Percentiles rank a stretch among this genome's conserved stretches.
These are phyloP conservation scores for Aureobasidium sp. DNA, from an alignment of 2,329 filamentous ascomycete species.

Conservation along the genomic window DNA sequence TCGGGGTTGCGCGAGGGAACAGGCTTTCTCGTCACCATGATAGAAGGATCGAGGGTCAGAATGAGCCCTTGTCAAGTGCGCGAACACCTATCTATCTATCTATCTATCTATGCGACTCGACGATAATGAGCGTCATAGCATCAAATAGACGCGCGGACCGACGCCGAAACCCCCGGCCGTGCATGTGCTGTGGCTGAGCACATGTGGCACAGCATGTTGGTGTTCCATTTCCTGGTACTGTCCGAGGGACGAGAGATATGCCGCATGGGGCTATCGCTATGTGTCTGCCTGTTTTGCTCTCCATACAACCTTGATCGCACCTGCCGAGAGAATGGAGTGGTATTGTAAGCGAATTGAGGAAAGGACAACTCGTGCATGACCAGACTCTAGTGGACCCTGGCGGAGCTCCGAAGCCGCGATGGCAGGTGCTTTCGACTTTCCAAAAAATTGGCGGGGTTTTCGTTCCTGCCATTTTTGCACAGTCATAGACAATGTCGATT, in stretches of 20 bases:
- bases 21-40: constrained; percentile 41
- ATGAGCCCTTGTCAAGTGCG: not conserved
- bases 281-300: not conserved
- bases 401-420: constrained; percentile 1
- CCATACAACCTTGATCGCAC: no score
- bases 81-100: not conserved
- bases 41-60: not conserved
- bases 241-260: not conserved
- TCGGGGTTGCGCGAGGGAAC: constrained; percentile 34
- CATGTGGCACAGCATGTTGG: constrained; percentile 1
- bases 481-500: constrained; percentile 20
- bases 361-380: not conserved
- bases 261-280: not conserved
- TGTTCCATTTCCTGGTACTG: not conserved
- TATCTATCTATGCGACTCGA: not conserved
- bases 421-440: not conserved
- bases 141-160: not conserved
- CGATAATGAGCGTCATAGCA: not conserved
- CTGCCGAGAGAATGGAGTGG: no score
- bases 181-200: constrained; percentile 1
- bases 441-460: constrained; percentile 9
- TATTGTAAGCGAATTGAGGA: not conserved
- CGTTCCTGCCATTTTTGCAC: not conserved
- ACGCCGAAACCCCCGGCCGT: not conserved
- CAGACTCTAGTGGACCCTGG: no score